These are phyloP conservation scores for Ophiostoma himal-ulmi DNA, from an alignment of 2,329 filamentous ascomycete genomes.

Conservation along the genomic window DNA sequence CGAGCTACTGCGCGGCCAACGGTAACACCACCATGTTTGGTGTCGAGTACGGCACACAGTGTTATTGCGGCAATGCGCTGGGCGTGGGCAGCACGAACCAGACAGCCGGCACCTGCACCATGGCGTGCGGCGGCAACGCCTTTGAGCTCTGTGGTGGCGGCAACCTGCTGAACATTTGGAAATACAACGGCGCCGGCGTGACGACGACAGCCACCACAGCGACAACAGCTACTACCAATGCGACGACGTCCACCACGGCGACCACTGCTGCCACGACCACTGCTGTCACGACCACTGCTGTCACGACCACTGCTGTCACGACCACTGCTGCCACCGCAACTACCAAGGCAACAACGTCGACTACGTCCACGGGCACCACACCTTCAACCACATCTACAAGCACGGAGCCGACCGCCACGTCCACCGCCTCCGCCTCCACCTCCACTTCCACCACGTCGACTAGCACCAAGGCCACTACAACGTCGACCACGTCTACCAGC, in stretches of 20 bases:
- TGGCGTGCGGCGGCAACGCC: constrained; percentile 24
- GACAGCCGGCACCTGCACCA: constrained; percentile 20
- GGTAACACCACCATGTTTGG: constrained; percentile 41
- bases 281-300: background rate
- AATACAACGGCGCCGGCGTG: background rate
- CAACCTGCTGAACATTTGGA: constrained; percentile 23
- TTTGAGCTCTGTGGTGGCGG: constrained; percentile 25
- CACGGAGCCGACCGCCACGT: background rate
- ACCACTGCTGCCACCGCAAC: background rate
- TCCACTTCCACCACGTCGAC: background rate
- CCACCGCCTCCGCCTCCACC: no score
- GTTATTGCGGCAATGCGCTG: constrained; percentile 42
- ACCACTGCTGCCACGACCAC: background rate
- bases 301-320: background rate
- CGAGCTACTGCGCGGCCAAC: constrained; percentile 42
- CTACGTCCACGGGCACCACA: background rate
- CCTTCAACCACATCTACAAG: background rate
- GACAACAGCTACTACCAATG: no score
- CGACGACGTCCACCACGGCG: background rate
- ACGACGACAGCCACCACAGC: background rate
- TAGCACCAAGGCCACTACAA: background rate
- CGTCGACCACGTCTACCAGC: background rate
- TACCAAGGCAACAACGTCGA: background rate
- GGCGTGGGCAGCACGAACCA: constrained; percentile 15
- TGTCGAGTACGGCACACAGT: constrained; percentile 46